Evolutionary conservation across 331 rosid genomes (phyloP).

Genomic region (Phaseolus coccineus): DNA sequence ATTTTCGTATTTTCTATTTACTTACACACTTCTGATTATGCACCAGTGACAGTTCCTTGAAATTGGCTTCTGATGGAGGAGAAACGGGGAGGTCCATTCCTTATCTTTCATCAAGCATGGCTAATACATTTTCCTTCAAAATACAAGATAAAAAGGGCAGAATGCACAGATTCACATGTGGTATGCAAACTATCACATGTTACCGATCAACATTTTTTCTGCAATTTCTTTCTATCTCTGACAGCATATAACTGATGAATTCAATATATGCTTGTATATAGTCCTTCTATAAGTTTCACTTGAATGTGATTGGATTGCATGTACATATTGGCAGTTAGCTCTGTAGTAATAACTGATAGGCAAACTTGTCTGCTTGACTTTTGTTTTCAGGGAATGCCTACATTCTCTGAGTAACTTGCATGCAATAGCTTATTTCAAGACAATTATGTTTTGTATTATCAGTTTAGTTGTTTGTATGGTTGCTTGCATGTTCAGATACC

Average conservation of each 20-base stretch:
- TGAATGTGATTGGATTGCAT: conserved; percentile 13
- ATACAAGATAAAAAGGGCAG: conserved; percentile 88
- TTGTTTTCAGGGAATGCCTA: background rate
- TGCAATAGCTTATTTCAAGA: conserved; percentile 22
- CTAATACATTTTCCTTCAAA: conserved; percentile 77
- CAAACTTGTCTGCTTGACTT: conserved; percentile 26
- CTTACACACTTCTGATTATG: conserved; percentile 48
- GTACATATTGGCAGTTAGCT: background rate
- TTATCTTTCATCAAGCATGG: conserved; percentile 51
- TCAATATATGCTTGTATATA: conserved; percentile 9
- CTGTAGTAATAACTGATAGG: background rate
- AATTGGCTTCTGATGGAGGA: conserved; percentile 82
- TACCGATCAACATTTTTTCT: conserved; percentile 11
- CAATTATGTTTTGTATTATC: conserved; percentile 6
- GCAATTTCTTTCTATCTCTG: conserved; percentile 12
- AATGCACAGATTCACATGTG: conserved; percentile 93
- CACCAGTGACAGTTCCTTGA: conserved; percentile 81
- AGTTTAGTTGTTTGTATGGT: conserved; percentile 45
- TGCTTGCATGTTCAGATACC: conserved; percentile 65
- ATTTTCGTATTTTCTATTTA: conserved; percentile 22
- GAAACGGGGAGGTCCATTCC: conserved; percentile 69
- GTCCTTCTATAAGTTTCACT: conserved; percentile 9
- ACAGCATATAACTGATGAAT: conserved; percentile 34
- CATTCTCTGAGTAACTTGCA: conserved; percentile 9
- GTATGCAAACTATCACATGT: conserved; percentile 59